A percentile compares a stretch with the other conserved stretches of the same genome.
phyloP scores from a whole-genome alignment of 2,329 filamentous ascomycete genomes.

The Cladobotryum protrusum region DNA sequence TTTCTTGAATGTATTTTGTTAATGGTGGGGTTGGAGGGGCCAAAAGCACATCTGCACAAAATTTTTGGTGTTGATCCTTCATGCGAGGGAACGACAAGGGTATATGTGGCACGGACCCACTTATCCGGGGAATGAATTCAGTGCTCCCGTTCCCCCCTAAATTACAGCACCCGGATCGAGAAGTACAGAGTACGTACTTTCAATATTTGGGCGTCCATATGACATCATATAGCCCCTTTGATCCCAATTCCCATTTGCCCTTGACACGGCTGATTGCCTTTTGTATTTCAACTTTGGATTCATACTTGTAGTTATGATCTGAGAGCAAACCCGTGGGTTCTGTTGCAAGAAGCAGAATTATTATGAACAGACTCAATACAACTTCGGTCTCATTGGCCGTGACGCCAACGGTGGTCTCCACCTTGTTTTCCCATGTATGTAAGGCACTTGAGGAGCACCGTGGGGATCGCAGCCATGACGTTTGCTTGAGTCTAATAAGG shows the following conservation, averaged over 20 bases:
- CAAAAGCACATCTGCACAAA: constrained; percentile 11
- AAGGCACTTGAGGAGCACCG: neutral
- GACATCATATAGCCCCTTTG: constrained; percentile 14
- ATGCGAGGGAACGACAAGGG: neutral
- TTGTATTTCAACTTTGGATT: neutral
- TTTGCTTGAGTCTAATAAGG: neutral
- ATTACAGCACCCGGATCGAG: neutral
- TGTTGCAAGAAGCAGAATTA: neutral
- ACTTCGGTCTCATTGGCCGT: constrained; percentile 76
- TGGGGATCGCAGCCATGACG: neutral
- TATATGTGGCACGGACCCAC: constrained; percentile 9
- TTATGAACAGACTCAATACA: constrained; percentile 61
- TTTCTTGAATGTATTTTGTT: constrained; percentile 10
- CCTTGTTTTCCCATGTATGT: constrained; percentile 77
- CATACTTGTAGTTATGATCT: neutral
- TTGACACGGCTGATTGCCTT: neutral
- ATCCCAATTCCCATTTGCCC: constrained; percentile 2
- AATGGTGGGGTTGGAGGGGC: constrained; percentile 27
- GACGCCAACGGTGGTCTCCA: constrained; percentile 80
- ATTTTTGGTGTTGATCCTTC: constrained; percentile 10
- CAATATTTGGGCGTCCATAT: constrained; percentile 5
- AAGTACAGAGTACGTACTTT: neutral
- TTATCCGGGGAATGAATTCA: neutral
- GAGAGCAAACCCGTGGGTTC: neutral
- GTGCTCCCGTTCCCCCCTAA: constrained; percentile 18